Base-by-base conservation (phyloP, 2,329 filamentous ascomycete genomes). In the Talaromyces sp. region DNA sequence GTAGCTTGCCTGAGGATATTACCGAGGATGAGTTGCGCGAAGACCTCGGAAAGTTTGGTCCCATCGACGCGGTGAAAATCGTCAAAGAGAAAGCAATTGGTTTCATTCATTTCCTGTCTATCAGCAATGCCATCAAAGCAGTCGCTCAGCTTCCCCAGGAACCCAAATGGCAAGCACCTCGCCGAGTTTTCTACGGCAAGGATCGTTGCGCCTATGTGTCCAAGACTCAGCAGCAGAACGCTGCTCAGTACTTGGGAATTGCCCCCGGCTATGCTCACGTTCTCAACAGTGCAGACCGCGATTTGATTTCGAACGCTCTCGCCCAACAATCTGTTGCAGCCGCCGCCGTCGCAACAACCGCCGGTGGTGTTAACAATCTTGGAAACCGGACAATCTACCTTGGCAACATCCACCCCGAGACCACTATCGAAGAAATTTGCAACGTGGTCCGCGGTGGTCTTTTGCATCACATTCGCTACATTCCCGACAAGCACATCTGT, bases 401-500 rank as follows among this genome's bases (percentile, higher is more conserved):
- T 7, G 95, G 95, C 69, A 99, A 99, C 78, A 99, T 99, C 67
- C 95, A 99, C 76, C 95, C 95, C 0, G 95, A 99, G 80, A 99
- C 95, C 1, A 98, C 93, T 1, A 96, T 98, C 69, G 95, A 99
- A 80, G 95, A 99, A 80, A 99, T 99, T 74, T 99, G 95, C 84
- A 99, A 99, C 72, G 95, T 99, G 61, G 95, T 99, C 58, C 88
- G 95, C 66, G 95, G 95, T 62, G 95, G 95, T 69, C 85, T 99
- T 66, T 84, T 99, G 70, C 95, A 99, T 77, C 95, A 99, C 77
- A 96, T 99, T 76, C 92, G 95, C 69, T 99, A 98, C 79, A 99
- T 99, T 70, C 95, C 95, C 7, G 95, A 99, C 81, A 99, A 99
- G 85, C 95, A 99, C 79, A 99, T 99, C 69, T 99, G 95, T 83